Conservation (phyloP, 495 filamentous ascomycete genomes). For the Aspergillus nidulans region DNA sequence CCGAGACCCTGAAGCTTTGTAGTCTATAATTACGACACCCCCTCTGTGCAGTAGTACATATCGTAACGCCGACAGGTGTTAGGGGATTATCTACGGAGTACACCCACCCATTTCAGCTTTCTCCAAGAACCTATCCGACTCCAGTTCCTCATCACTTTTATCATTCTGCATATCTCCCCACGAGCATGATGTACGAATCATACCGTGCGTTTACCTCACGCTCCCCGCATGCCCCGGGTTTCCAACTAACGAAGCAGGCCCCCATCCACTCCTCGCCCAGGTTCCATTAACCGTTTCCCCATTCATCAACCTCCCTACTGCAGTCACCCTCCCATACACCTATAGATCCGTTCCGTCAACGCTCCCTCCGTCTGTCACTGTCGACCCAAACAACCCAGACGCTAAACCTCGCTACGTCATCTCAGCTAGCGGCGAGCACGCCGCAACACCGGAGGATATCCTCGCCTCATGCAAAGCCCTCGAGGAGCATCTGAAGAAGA, state of each 20-base stretch:
- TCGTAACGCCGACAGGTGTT: not conserved
- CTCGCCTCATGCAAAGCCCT: slow-evolving; percentile 72
- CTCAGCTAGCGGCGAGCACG: slow-evolving; percentile 65
- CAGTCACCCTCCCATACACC: slow-evolving; percentile 90
- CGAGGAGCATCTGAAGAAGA: slow-evolving; percentile 64
- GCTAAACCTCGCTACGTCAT: slow-evolving; percentile 63
- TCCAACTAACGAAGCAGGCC: slow-evolving; percentile 46
- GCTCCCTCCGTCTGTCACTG: slow-evolving; percentile 71
- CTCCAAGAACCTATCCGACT: not conserved
- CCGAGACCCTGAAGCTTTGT: not conserved
- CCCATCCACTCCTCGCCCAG: slow-evolving; percentile 86
- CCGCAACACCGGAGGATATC: slow-evolving; percentile 77
- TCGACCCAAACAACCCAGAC: slow-evolving; percentile 40
- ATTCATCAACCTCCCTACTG: slow-evolving; percentile 84
- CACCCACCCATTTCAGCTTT: not conserved
- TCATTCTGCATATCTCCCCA: not conserved
- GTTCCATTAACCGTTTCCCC: slow-evolving; percentile 90
- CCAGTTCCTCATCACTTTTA: slow-evolving; percentile 3
- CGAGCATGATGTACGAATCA: slow-evolving; percentile 40
- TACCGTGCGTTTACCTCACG: slow-evolving; percentile 29
- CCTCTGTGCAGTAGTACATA: not conserved
- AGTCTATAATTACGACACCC: not conserved
- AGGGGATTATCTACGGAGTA: not conserved
- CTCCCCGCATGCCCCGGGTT: not conserved
- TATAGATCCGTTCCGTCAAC: slow-evolving; percentile 86